Conservation (phyloP, 495 filamentous ascomycete genomes). For the Astrothelium macrocarpum region DNA sequence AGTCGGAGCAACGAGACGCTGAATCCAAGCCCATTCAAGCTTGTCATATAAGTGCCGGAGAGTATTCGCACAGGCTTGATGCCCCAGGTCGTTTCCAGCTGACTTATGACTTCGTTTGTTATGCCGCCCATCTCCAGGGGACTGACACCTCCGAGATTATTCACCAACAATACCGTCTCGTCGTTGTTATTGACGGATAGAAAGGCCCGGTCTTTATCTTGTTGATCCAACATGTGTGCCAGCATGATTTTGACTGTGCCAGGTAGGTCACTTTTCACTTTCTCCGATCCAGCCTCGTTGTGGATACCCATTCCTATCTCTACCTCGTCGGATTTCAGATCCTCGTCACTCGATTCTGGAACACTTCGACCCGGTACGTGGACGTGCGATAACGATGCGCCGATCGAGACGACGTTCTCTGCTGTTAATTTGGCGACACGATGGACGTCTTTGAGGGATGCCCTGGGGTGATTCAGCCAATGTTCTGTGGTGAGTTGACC, state of each 20-base stretch:
- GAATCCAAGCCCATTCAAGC: conserved; percentile 87
- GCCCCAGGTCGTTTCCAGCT: conserved; percentile 57
- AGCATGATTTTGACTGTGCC: conserved; percentile 73
- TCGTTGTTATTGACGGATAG: conserved; percentile 54
- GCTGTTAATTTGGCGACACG: conserved; percentile 62
- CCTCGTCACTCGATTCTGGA: conserved; percentile 40
- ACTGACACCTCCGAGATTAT: conserved; percentile 91
- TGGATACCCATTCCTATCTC: conserved; percentile 99
- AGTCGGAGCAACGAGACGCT: conserved; percentile 77
- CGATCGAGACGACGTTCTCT: conserved; percentile 74
- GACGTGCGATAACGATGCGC: conserved; percentile 76
- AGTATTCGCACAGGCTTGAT: conserved; percentile 63
- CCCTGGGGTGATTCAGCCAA: conserved; percentile 22
- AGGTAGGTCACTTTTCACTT: conserved; percentile 54
- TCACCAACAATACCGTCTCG: conserved; percentile 69
- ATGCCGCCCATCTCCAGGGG: conserved; percentile 83
- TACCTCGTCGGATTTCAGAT: conserved; percentile 58
- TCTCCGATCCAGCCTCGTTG: conserved; percentile 81
- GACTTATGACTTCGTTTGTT: conserved; percentile 72
- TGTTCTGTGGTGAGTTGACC: background rate
- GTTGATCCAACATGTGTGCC: conserved; percentile 63
- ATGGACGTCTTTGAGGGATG: conserved; percentile 53
- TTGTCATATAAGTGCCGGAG: conserved; percentile 68
- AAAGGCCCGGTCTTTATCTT: conserved; percentile 74
- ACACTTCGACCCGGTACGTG: conserved; percentile 74